Evolutionary conservation across 352 stramenopile species (phyloP), one percentile per base, ranked within the genome.

Genomic region (Albugo candida): DNA sequence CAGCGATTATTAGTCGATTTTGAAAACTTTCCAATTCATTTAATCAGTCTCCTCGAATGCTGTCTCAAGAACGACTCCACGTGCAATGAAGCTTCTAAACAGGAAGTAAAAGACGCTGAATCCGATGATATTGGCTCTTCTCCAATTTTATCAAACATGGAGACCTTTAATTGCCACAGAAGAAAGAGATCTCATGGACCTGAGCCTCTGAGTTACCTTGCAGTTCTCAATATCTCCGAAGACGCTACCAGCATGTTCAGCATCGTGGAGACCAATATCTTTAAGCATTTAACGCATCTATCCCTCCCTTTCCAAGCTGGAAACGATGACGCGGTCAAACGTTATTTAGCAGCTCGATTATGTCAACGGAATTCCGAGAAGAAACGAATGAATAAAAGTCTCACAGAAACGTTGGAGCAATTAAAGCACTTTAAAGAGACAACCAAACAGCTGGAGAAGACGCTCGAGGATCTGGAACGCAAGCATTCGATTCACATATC

Each of bases 251-350:
- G 68, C 3, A 56, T 83, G 16, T 95, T 97, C 56, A 92, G 75
- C 31, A 85, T 97, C 39, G 81, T 97, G 37, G 89, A 97, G 65
- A 92, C 86, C 17, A 96, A 95, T 46, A 72, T 58, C 18, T 97
- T 97, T 69, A 97, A 97, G 65, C 78, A 95, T 54, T 54, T 97
- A 49, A 96, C 83, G 42, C 89, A 97, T 51, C 59, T 97, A 13
- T 93, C 78, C 36, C 63, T 97, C 13, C 58, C 66, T 37, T 94
- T 97, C 51, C 59, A 63, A 19, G 67, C 79, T 2, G 84, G 83
- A 19, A 74, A 95, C 46, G 88, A 97, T 55, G 62, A 65, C 1
- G 63, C 68, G 4, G 83, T 97, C 54, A 97, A 96, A 53, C 54
- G 72, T 34, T 96, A 96, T 55, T 58, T 97, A 14, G 86, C 88